Base-by-base conservation (phyloP, 805 yeast species). In the Metschnikowia chrysomelidarum region DNA sequence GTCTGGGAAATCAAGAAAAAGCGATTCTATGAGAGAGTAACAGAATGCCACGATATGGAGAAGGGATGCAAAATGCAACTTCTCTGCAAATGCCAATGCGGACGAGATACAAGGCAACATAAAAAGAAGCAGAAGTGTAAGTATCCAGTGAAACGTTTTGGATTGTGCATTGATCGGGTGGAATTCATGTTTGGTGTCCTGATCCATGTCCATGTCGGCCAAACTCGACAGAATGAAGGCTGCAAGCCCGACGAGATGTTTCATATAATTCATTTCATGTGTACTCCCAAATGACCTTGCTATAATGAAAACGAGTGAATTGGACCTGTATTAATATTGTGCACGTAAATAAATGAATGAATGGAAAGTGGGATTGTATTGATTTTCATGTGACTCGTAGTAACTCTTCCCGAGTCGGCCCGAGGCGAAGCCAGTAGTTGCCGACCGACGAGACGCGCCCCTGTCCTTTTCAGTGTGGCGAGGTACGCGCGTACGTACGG, bases 81-180 rank as follows among this genome's bases (percentile, higher is more conserved):
- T 61, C 34, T 73, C 68, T 1, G 87, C 84, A 44, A 80, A 60
- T 1, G 81, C 73, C 22, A 76, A 66, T 6, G 67, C 69, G 2
- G 82, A 57, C 1, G 80, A 64, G 1, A 80, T 35, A 0, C 84
- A 77, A 2, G 89, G 86, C 1, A 75, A 7, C 2, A 82, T 45
- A 18, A 81, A 62, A 15, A 78, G 49, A 4, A 75, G 30, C 1
- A 60, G 43, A 14, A 80, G 34, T 0, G 85, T 62, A 14, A 69
- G 29, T 13, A 82, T 51, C 87, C 87, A 83, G 51, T 83, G 91
- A 53, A 79, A 67, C 0, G 82, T 62, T 48, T 76, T 78, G 6
- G 78, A 62, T 2, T 64, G 69, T 6, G 79, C 75, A 38, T 74
- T 62, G 7, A 65, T 55, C 3, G 73, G 72, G 35, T 67, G 71